phyloP scores from a whole-genome alignment of 352 stramenopile genomes.

The Phytophthora pistaciae region DNA sequence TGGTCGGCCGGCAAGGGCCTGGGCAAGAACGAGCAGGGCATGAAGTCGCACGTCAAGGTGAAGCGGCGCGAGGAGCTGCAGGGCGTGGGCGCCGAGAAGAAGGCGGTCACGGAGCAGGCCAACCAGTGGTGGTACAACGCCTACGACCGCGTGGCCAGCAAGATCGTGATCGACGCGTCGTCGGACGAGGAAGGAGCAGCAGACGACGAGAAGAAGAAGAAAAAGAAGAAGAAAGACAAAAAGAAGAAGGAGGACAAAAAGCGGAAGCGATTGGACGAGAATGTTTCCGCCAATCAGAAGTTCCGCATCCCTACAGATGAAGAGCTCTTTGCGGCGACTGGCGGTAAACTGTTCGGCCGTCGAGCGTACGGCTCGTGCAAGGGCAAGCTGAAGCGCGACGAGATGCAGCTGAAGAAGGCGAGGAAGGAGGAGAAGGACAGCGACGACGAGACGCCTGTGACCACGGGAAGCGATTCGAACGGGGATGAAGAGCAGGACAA shows the following conservation, averaged over 20 bases:
- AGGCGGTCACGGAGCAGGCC: slow-evolving; percentile 68
- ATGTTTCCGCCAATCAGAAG: slow-evolving; percentile 44
- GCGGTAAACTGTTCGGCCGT: slow-evolving; percentile 96
- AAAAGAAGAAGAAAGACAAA: slow-evolving; percentile 48
- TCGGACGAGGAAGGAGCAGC: slow-evolving; percentile 53
- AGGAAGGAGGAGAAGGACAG: slow-evolving; percentile 34
- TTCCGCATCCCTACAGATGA: slow-evolving; percentile 92
- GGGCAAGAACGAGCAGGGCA: slow-evolving; percentile 95
- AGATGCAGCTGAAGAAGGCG: slow-evolving; percentile 57
- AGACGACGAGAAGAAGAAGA: slow-evolving; percentile 56
- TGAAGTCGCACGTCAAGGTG: slow-evolving; percentile 94
- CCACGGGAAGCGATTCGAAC: slow-evolving; percentile 18
- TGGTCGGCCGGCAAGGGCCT: slow-evolving; percentile 96
- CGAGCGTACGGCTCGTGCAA: slow-evolving; percentile 91
- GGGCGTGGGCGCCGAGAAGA: slow-evolving; percentile 89
- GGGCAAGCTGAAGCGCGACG: slow-evolving; percentile 88
- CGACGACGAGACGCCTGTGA: slow-evolving; percentile 28
- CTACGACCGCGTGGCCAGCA: slow-evolving; percentile 87
- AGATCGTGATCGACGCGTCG: slow-evolving; percentile 85
- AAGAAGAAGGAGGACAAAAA: slow-evolving; percentile 44
- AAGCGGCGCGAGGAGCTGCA: slow-evolving; percentile 94
- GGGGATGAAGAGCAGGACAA: slow-evolving; percentile 28
- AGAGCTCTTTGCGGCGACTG: slow-evolving; percentile 96
- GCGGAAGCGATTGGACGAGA: slow-evolving; percentile 13
- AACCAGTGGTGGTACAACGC: slow-evolving; percentile 92